These are phyloP conservation scores for Hymenoscyphus fructigenus DNA, from an alignment of 2,329 filamentous ascomycete genomes.

Conservation along the genomic window DNA sequence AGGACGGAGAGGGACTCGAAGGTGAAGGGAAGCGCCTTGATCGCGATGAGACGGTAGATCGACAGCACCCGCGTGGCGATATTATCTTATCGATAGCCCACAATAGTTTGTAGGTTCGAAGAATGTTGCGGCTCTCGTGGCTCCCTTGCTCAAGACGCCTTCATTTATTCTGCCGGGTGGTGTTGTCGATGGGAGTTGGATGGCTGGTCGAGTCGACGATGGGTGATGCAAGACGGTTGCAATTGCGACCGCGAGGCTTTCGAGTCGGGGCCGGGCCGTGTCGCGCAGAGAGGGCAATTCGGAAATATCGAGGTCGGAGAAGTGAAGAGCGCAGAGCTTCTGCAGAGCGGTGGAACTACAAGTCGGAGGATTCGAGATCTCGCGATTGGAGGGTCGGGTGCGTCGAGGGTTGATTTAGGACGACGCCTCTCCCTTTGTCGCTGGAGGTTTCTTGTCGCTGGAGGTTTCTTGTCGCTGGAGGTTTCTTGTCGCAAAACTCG, in stretches of 20 bases:
- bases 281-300: conserved; percentile 3
- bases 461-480: conserved; percentile 1
- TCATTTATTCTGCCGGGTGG: conserved; percentile 13
- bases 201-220: conserved; percentile 3
- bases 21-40: conserved; percentile 4
- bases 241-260: conserved; percentile 10
- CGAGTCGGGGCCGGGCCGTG: conserved; percentile 3
- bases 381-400: background rate
- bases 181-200: conserved; percentile 3
- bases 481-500: background rate
- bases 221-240: conserved; percentile 5
- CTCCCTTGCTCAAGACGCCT: conserved; percentile 11
- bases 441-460: background rate
- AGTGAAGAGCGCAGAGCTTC: background rate
- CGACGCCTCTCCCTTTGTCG: background rate
- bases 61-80: background rate
- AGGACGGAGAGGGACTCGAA: background rate
- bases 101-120: conserved; percentile 7
- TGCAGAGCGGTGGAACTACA: conserved; percentile 1
- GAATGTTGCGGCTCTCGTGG: conserved; percentile 8
- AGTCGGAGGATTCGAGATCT: background rate
- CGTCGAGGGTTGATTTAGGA: background rate
- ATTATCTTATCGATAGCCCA: conserved; percentile 12
- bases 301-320: background rate
- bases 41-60: conserved; percentile 7